Evolutionary conservation across 345 rosid genomes (phyloP), one percentile per base, ranked within the genome.

Genomic region (Pugionium cornutum): DNA sequence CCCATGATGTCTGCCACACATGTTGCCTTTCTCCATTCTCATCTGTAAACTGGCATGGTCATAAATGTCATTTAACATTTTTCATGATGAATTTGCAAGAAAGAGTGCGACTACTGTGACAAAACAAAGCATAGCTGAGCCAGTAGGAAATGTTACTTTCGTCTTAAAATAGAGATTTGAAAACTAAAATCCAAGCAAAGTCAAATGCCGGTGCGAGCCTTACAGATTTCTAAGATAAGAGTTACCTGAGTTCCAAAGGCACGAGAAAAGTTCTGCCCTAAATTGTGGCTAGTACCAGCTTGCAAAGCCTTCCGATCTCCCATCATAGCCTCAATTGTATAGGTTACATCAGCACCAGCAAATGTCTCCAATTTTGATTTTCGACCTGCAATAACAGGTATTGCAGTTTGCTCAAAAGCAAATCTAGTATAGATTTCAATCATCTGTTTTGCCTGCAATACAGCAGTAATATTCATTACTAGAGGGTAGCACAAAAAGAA

Each of bases 1-100:
- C 96, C 99, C 97, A 94, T 75, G 97, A 89, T 69, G 99, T 94
- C 86, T 94, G 97, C 97, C 96, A 89, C 69, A 94, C 97, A 69
- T 86, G 87, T 72, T 88, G 90, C 80, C 97, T 85, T 64, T 85
- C 83, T 51, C 97, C 96, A 84, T 66, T 90, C 80, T 94, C 96
- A 78, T 88, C 96, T 46, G 80, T 75, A 80, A 88, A 89, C 99
- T 94, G 83, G 78, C 53, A 79, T n/a, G 68, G 36, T 64, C 56
- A 75, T 10, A 52, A 27, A 34, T 51, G 4, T 67, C 69, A 48
- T 35, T 48, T 32, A 9, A 61, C 47, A 25, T 30, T 74, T 35
- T 44, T 37, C 56, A 36, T 8, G 18, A 58, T 11, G 27, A 49
- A 25, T 40, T 18, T 10, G 53, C 34, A 43, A 50, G 34, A 28